Base-by-base conservation (phyloP, 306 rosid genomes). In the Castanopsis chinensis region DNA sequence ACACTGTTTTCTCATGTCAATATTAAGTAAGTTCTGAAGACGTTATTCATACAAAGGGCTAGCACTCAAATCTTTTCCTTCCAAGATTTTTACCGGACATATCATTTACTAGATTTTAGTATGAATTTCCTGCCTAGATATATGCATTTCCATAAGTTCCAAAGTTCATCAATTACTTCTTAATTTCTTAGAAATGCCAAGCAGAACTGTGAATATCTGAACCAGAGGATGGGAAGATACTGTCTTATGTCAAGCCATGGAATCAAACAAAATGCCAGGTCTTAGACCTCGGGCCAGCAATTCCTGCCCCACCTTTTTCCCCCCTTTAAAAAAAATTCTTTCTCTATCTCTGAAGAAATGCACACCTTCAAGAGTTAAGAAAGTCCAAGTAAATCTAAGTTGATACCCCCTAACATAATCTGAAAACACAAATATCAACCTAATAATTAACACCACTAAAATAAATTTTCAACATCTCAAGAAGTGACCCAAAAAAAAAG, bases 401-500 rank as follows among this genome's bases (percentile, higher is more conserved):
- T 68, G 52, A 45, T 65, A 65, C n/a, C 23, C 72, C 17, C 45
- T 41, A 68, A 35, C 1, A n/a, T 33, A 35, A n/a, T 33, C 13
- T 68, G 72, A 65, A 15, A 19, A 6, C 13, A 65, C 5, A 65
- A 65, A 43, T 30, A 32, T 33, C 71, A 65, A 65, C 49, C 23
- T 30, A 54, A 69, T 8, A 11, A 41, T 41, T 8, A 79, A 72
- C 15, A 19, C 55, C 64, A 70, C 6, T 74, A n/a, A 30, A 33
- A 75, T 57, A n/a, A 15, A 27, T 75, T 69, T 59, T 41, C 28
- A 83, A 82, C 33, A 17, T 28, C 23, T 70, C 63, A 57, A 35
- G 20, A 61, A 49, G 53, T 17, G 5, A 15, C 5, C 57, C 55
- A 43, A 61, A 58, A 19, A 19, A 35, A 13, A 23, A 45, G 0